Evolutionary conservation across 2,329 filamentous ascomycete species (phyloP).

Genomic region (Fulvia fulva): DNA sequence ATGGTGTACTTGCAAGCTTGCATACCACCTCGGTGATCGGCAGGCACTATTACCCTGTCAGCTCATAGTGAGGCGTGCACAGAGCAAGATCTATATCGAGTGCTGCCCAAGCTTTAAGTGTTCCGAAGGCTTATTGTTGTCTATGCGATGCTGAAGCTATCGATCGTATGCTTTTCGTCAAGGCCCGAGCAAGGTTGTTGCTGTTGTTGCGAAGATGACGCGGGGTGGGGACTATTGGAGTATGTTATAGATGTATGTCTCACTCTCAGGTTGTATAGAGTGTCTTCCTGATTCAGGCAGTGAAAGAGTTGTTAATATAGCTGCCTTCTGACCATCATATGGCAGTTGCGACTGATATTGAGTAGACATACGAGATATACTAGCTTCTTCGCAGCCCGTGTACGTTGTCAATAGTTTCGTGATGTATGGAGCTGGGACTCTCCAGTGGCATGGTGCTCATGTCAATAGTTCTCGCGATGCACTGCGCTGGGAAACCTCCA

Average conservation of each 20-base stretch:
- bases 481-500: neutral
- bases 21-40: neutral
- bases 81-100: neutral
- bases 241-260: neutral
- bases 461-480: neutral
- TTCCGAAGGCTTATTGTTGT: neutral
- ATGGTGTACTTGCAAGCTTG: neutral
- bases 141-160: neutral
- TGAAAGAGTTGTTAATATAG: neutral
- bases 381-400: no score
- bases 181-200: no score
- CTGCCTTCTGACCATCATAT: no score
- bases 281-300: neutral
- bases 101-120: neutral
- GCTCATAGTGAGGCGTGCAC: neutral
- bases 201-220: neutral
- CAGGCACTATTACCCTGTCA: neutral
- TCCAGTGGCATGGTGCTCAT: no score
- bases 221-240: neutral
- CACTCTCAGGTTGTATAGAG: neutral
- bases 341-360: neutral
- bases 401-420: no score
- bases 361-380: neutral
- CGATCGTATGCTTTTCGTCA: neutral
- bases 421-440: no score